Evolutionary conservation across 2,329 filamentous ascomycete species (phyloP), one percentile per base, ranked within the genome.

Genomic region (Trichoderma sp.): DNA sequence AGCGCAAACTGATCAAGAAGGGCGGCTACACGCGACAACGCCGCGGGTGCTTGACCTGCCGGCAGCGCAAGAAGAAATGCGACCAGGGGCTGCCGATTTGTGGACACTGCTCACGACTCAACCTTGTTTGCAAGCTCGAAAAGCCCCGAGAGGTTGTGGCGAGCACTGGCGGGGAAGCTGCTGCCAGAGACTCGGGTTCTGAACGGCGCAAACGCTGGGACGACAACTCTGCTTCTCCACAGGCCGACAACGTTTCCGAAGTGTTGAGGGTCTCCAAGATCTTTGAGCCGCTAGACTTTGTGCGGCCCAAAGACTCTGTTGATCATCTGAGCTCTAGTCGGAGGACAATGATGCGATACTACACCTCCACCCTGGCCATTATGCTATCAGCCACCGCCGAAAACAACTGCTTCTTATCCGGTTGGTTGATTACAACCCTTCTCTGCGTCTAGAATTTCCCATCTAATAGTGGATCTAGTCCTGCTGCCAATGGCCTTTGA

Each of bases 51-150:
- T 39, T 64, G 28, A 64, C 60, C 32, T 64, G 60, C 28, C 60
- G 60, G 11, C 60, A 64, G 32, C 60, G 60, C 60, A 64, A 64
- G 49, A 64, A 64, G 60, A 64, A 64, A 28, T 64, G 60, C 49
- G 60, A 64, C 49, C 60, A 64, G 49, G 60, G 30, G 24, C 26
- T 54, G 18, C 60, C 60, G 5, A 54, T 64, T 37, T 64, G 60
- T 34, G 60, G 60, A 2, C 60, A 64, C 30, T 64, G 60, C 46
- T 64, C 60, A 16, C 60, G 60, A 28, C 60, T 64, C 18, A 64
- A 64, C 32, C 60, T 64, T 32, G 60, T 64, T 39, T 64, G 60
- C 60, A 64, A 64, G 49, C 60, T 54, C 32, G 60, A 64, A 32
- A 64, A 64, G 60, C 60, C 60, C 30, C 60, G 60, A 49, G 46